Conservation (phyloP, 1,139 yeast species). For the Yamadazyma sp. region DNA sequence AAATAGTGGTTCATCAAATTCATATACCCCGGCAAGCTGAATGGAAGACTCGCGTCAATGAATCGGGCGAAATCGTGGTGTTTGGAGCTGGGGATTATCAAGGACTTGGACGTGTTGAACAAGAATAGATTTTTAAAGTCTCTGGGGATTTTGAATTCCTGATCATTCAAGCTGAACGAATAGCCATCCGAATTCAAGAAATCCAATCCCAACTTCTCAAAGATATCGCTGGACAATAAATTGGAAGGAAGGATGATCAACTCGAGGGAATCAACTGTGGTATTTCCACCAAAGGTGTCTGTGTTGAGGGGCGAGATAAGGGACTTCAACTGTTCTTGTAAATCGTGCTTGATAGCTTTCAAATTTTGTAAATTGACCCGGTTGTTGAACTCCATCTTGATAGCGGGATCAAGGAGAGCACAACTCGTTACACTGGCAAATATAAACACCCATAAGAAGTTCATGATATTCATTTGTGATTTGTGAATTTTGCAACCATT, state of each 20-base stretch:
- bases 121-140: conserved; percentile 32
- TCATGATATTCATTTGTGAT: neutral
- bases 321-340: conserved; percentile 15
- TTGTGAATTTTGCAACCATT: conserved; percentile 4
- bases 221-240: conserved; percentile 20
- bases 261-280: conserved; percentile 6
- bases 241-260: conserved; percentile 24
- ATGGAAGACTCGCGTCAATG: conserved; percentile 27
- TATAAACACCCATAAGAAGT: neutral
- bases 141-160: conserved; percentile 21
- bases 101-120: conserved; percentile 28
- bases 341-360: conserved; percentile 12
- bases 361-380: conserved; percentile 11
- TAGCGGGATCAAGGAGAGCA: conserved; percentile 3
- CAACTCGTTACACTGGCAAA: neutral
- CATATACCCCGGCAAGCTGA: conserved; percentile 31
- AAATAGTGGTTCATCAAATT: conserved; percentile 31
- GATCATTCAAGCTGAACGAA: conserved; percentile 8
- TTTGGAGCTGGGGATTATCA: conserved; percentile 12
- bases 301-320: conserved; percentile 9
- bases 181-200: conserved; percentile 17
- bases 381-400: conserved; percentile 2
- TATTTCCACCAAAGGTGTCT: neutral
- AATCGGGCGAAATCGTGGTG: conserved; percentile 19
- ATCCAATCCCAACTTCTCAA: conserved; percentile 22